These are phyloP conservation scores for Blakeslea trispora DNA, from an alignment of 371 early-diverging fungal genomes.

Conservation along the genomic window DNA sequence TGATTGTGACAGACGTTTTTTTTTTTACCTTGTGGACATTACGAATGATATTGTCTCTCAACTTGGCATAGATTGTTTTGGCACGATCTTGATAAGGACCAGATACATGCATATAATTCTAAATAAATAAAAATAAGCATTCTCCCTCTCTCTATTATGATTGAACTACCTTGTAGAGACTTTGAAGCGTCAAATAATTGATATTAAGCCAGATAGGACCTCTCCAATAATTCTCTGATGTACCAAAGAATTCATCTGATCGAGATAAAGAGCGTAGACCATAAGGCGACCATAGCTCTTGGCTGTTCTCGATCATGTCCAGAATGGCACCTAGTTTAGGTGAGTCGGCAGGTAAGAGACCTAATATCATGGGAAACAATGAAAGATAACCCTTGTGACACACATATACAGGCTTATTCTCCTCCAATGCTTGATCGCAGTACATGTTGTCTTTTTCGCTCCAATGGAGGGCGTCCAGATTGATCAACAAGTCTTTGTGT, in stretches of 20 bases:
- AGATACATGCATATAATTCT: slow-evolving; percentile 69
- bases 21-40: slow-evolving; percentile 70
- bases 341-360: slow-evolving; percentile 72
- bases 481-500: slow-evolving; percentile 42
- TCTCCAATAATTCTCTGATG: slow-evolving; percentile 93
- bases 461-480: slow-evolving; percentile 76
- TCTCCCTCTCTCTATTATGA: neutral
- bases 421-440: slow-evolving; percentile 73
- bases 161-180: slow-evolving; percentile 64
- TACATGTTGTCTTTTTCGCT: slow-evolving; percentile 69
- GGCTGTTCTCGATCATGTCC: slow-evolving; percentile 71
- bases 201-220: slow-evolving; percentile 96
- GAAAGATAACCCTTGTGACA: slow-evolving; percentile 90
- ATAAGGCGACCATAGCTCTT: slow-evolving; percentile 82
- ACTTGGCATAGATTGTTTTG: slow-evolving; percentile 67
- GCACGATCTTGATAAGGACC: slow-evolving; percentile 76
- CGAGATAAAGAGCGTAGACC: slow-evolving; percentile 84
- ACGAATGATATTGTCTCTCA: slow-evolving; percentile 76
- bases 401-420: slow-evolving; percentile 58
- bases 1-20: neutral
- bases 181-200: slow-evolving; percentile 83
- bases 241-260: slow-evolving; percentile 71
- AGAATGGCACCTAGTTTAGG: slow-evolving; percentile 70
- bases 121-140: slow-evolving; percentile 1
- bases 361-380: slow-evolving; percentile 81